Evolutionary conservation across 1,139 yeast genomes (phyloP).

Genomic region (Kodamaea sp.): DNA sequence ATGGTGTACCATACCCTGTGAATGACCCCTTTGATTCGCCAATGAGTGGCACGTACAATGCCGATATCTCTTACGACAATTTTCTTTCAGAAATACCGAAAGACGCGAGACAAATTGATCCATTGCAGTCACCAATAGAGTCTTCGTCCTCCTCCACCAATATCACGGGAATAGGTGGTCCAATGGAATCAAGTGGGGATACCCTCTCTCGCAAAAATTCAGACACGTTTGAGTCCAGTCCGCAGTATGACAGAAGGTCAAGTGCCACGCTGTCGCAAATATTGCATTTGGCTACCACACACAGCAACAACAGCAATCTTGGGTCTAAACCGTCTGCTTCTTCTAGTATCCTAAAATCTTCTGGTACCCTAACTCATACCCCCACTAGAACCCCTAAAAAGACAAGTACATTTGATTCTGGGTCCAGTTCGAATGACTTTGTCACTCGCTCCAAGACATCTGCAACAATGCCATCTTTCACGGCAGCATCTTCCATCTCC

Average conservation of each 20-base stretch:
- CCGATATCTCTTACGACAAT: slow-evolving; percentile 5
- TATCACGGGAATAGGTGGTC: not conserved
- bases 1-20: slow-evolving; percentile 6
- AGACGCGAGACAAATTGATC: slow-evolving; percentile 1
- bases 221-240: slow-evolving; percentile 8
- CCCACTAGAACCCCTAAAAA: slow-evolving; percentile 10
- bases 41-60: slow-evolving; percentile 3
- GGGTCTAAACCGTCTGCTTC: not conserved
- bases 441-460: slow-evolving; percentile 12
- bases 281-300: slow-evolving; percentile 5
- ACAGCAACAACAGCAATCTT: slow-evolving; percentile 1
- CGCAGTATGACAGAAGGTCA: slow-evolving; percentile 3
- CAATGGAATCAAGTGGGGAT: not conserved
- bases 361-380: slow-evolving; percentile 5
- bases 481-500: slow-evolving; percentile 3
- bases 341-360: not conserved
- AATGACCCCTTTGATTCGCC: slow-evolving; percentile 13
- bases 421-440: slow-evolving; percentile 7
- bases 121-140: not conserved
- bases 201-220: slow-evolving; percentile 3
- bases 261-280: slow-evolving; percentile 10
- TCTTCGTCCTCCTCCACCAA: not conserved
- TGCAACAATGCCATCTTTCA: slow-evolving; percentile 6
- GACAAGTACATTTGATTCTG: slow-evolving; percentile 10
- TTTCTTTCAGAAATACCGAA: slow-evolving; percentile 3